Evolutionary conservation across 768 basidiomycete genomes (phyloP).

Genomic region (Lactarius tabidus): DNA sequence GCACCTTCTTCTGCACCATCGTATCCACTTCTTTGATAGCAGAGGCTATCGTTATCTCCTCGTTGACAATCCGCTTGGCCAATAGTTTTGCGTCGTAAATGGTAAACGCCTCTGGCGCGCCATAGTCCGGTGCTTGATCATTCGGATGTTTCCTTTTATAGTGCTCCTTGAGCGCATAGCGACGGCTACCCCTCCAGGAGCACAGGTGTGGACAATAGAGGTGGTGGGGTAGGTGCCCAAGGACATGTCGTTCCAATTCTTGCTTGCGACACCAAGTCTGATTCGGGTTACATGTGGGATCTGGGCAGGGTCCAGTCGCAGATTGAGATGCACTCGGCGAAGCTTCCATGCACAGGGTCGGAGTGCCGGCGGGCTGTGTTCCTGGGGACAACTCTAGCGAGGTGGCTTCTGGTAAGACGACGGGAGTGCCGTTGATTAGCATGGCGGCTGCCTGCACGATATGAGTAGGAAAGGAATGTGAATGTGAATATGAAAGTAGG

Average conservation of each 20-base stretch:
- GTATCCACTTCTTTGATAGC: not conserved
- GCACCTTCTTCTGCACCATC: not conserved
- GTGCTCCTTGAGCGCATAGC: not conserved
- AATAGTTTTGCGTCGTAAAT: slow-evolving; percentile 6
- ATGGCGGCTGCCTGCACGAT: not conserved
- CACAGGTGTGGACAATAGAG: slow-evolving; percentile 4
- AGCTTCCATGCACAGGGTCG: not conserved
- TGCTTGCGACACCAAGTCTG: not conserved
- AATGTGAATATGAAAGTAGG: not conserved
- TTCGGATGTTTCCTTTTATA: not conserved
- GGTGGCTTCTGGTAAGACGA: not conserved
- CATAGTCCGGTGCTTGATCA: not conserved
- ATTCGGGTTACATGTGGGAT: not conserved
- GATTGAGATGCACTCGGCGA: not conserved
- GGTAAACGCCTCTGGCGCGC: not conserved
- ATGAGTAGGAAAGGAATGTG: not conserved
- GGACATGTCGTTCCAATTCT: slow-evolving; percentile 7
- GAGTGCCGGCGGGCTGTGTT: not conserved
- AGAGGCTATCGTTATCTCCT: not conserved
- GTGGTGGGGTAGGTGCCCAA: not conserved
- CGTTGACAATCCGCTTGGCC: not conserved
- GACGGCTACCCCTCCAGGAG: not conserved
- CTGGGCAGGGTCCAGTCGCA: not conserved
- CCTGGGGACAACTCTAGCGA: not conserved
- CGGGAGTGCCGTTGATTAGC: too few relatives aligned